A percentile compares a stretch with the other conserved stretches of the same genome.
phyloP scores from a whole-genome alignment of 2,329 filamentous ascomycete species.

The Biscogniauxia sp. region DNA sequence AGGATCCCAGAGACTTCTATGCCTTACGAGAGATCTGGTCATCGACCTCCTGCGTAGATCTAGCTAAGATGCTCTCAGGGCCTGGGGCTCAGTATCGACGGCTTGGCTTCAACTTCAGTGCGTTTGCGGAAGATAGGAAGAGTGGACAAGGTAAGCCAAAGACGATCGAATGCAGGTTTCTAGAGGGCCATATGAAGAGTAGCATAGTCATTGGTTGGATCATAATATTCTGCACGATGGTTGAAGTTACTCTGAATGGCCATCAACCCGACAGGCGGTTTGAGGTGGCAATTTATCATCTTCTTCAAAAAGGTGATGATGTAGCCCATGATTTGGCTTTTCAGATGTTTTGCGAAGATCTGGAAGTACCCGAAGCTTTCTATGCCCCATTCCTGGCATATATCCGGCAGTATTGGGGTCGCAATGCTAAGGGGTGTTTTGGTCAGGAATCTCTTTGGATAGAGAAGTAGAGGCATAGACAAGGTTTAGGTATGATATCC shows the following conservation, averaged over 20 bases:
- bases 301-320: neutral
- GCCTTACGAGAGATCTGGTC: slow-evolving; percentile 33
- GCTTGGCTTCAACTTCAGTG: slow-evolving; percentile 42
- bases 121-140: slow-evolving; percentile 37
- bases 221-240: slow-evolving; percentile 32
- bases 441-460: neutral
- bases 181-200: slow-evolving; percentile 34
- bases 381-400: neutral
- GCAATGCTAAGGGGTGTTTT: neutral
- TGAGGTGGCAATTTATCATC: neutral
- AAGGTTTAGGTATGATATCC: neutral
- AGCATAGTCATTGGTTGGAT: slow-evolving; percentile 35
- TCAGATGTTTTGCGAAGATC: neutral
- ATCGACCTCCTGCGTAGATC: slow-evolving; percentile 25
- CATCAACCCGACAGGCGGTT: slow-evolving; percentile 1
- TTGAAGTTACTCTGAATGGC: slow-evolving; percentile 24
- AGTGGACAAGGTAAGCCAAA: slow-evolving; percentile 33
- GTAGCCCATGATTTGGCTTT: neutral
- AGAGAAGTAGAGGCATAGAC: neutral
- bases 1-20: slow-evolving; percentile 9
- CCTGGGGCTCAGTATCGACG: slow-evolving; percentile 32
- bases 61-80: slow-evolving; percentile 38
- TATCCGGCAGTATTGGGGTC: neutral
- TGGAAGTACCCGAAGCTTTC: neutral
- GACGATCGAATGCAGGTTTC: slow-evolving; percentile 40